phyloP scores from a whole-genome alignment of 1,284 basidiomycete species.

The Mycena citricolor region DNA sequence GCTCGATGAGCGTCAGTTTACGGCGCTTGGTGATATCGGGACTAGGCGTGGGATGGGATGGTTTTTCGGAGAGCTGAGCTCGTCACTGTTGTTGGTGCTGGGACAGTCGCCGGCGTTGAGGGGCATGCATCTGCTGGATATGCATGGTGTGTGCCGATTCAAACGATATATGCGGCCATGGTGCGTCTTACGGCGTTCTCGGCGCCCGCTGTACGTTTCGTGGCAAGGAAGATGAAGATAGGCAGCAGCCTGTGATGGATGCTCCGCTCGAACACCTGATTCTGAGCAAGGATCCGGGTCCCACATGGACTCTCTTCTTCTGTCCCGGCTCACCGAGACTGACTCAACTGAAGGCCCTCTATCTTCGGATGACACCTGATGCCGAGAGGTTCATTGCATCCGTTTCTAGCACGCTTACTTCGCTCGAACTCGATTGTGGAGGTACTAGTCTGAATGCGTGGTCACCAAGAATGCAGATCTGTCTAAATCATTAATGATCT shows the following conservation, averaged over 20 bases:
- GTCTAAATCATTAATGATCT: conserved; percentile 1
- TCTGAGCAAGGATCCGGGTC: background rate
- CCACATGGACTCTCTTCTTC: conserved; percentile 5
- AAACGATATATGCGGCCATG: conserved; percentile 2
- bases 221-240: background rate
- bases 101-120: conserved; percentile 1
- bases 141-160: conserved; percentile 2
- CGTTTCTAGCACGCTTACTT: background rate
- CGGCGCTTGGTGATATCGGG: conserved; percentile 16
- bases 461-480: background rate
- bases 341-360: conserved; percentile 3
- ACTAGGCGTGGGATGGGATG: conserved; percentile 6
- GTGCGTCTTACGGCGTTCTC: conserved; percentile 5
- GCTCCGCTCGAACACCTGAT: conserved; percentile 9
- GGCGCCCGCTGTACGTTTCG: conserved; percentile 7
- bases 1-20: conserved; percentile 4
- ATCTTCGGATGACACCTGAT: background rate
- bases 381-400: conserved; percentile 3
- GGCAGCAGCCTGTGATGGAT: background rate
- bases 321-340: conserved; percentile 5
- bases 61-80: background rate
- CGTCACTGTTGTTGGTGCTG: conserved; percentile 3
- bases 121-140: conserved; percentile 10
- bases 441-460: background rate
- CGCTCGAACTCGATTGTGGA: conserved; percentile 11